Percentiles rank a stretch among this genome's conserved stretches.
Evolutionary conservation across 1,284 basidiomycete genomes (phyloP).

Genomic region (Takashimella koratensis): DNA sequence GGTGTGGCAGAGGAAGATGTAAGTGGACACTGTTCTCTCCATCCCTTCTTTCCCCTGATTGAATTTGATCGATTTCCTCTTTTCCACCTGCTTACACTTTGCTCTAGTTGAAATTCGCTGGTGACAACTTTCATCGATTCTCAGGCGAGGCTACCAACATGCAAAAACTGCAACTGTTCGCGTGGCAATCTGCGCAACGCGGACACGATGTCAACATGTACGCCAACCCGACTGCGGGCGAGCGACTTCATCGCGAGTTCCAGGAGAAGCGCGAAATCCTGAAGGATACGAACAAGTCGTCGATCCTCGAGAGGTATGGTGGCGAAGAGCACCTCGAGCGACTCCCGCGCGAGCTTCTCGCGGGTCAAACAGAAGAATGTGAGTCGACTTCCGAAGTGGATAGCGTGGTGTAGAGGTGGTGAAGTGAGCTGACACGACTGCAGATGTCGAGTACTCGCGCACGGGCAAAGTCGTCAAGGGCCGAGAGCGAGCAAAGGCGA

Average conservation of each 20-base stretch:
- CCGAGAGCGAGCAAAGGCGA: slow-evolving; percentile 74
- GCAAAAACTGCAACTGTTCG: slow-evolving; percentile 89
- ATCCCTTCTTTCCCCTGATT: slow-evolving; percentile 3
- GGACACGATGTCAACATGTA: slow-evolving; percentile 95
- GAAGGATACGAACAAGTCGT: slow-evolving; percentile 79
- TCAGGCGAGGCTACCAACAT: slow-evolving; percentile 89
- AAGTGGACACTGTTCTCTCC: slow-evolving; percentile 39
- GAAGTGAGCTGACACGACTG: neutral
- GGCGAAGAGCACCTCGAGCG: slow-evolving; percentile 85
- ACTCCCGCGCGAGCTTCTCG: slow-evolving; percentile 75
- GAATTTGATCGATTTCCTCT: slow-evolving; percentile 10
- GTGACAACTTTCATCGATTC: slow-evolving; percentile 90
- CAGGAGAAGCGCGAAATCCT: slow-evolving; percentile 86
- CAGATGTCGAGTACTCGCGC: slow-evolving; percentile 88
- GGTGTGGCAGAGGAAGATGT: slow-evolving; percentile 80
- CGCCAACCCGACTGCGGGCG: slow-evolving; percentile 93
- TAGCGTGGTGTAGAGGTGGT: neutral
- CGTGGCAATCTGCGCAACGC: slow-evolving; percentile 89
- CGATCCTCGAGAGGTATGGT: slow-evolving; percentile 86
- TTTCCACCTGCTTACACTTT: slow-evolving; percentile 8
- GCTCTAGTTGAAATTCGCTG: slow-evolving; percentile 76
- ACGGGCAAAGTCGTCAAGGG: slow-evolving; percentile 89
- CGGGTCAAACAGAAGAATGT: slow-evolving; percentile 91
- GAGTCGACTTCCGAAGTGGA: slow-evolving; percentile 8
- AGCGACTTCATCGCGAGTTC: slow-evolving; percentile 86